These are phyloP conservation scores for Colletotrichum sp. DNA, from an alignment of 2,329 filamentous ascomycete genomes.

Conservation along the genomic window DNA sequence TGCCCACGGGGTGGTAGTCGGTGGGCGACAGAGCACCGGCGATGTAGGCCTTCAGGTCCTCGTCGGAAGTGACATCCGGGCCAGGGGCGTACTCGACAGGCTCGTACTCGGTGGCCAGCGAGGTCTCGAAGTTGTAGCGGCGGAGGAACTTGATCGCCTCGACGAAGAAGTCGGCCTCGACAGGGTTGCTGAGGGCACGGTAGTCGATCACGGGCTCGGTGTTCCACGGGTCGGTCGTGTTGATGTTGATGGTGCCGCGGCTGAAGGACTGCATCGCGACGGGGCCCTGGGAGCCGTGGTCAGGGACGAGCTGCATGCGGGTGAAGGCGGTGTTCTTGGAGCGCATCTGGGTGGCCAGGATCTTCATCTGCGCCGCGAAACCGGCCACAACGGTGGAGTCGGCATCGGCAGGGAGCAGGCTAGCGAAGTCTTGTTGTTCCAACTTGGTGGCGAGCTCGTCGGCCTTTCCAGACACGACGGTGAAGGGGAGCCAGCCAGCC, in stretches of 20 bases:
- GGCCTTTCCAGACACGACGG: constrained; percentile 34
- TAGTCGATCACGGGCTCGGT: constrained; percentile 42
- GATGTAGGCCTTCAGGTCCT: constrained; percentile 31
- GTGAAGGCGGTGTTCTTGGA: constrained; percentile 40
- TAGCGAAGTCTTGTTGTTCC: constrained; percentile 34
- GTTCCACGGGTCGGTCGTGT: constrained; percentile 39
- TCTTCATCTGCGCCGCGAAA: constrained; percentile 41
- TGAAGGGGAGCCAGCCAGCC: constrained; percentile 39
- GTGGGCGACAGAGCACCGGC: constrained; percentile 21
- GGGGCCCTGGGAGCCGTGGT: constrained; percentile 24
- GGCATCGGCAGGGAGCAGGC: constrained; percentile 33
- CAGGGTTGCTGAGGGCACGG: constrained; percentile 39
- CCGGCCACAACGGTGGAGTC: constrained; percentile 38
- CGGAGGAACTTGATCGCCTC: constrained; percentile 41
- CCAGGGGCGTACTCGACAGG: constrained; percentile 38
- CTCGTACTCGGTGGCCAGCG: constrained; percentile 31
- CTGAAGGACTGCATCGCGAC: constrained; percentile 37
- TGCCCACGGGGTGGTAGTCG: constrained; percentile 51
- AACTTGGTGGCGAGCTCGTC: constrained; percentile 35
- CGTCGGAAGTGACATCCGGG: constrained; percentile 32
- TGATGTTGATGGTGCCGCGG: constrained; percentile 42
- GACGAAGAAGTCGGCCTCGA: constrained; percentile 40
- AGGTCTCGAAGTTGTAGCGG: constrained; percentile 39
- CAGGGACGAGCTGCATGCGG: constrained; percentile 25
- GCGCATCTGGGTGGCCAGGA: constrained; percentile 36